phyloP scores from a whole-genome alignment of 2,329 filamentous ascomycete genomes.

The Diatrype stigma region DNA sequence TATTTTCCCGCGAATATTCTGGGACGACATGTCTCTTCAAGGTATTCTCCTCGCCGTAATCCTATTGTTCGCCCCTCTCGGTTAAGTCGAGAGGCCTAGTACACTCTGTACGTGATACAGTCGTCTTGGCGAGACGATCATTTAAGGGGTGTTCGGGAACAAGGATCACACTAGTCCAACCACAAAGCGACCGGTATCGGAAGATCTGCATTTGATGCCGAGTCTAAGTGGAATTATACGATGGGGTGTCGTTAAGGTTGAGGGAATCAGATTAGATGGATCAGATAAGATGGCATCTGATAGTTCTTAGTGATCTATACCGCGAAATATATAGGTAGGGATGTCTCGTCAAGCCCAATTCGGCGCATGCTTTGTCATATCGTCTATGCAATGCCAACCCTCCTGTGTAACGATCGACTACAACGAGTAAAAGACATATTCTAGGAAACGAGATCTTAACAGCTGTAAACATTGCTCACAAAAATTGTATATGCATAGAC shows the following conservation, averaged over 20 bases:
- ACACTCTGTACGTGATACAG: not conserved
- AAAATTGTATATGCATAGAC: too few species aligned
- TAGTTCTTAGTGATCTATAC: not conserved
- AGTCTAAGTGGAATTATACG: not conserved
- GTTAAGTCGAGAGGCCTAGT: too few species aligned
- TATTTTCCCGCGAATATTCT: not conserved
- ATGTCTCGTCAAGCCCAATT: not conserved
- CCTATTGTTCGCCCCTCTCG: too few species aligned
- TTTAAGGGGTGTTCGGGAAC: too few species aligned
- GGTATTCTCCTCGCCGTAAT: not conserved
- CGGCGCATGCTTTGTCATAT: not conserved
- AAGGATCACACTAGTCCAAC: not conserved
- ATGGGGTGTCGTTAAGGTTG: not conserved
- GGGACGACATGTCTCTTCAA: not conserved
- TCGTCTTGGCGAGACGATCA: not conserved
- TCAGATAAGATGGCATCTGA: not conserved
- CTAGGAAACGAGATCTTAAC: too few species aligned
- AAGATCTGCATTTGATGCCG: not conserved
- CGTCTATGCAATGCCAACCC: not conserved
- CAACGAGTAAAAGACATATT: too few species aligned
- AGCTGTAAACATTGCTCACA: too few species aligned
- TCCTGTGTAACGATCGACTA: too few species aligned
- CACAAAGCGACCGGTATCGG: not conserved
- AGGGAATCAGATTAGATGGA: not conserved
- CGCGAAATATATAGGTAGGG: not conserved